phyloP scores from a whole-genome alignment of 805 yeast genomes.

The Blastobotrys terrestris region DNA sequence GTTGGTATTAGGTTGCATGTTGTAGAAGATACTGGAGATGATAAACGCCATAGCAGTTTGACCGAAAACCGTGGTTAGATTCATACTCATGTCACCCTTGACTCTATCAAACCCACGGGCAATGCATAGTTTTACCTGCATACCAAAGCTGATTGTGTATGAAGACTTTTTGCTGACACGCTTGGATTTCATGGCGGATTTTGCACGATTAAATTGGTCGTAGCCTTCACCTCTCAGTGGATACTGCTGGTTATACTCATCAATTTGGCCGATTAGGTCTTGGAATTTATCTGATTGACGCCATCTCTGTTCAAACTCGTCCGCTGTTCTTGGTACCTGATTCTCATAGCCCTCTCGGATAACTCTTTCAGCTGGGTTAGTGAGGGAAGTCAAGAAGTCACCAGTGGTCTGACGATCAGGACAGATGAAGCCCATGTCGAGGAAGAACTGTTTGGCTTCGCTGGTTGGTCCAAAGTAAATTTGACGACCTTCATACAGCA shows the following conservation, averaged over 20 bases:
- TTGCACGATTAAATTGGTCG: constrained; percentile 27
- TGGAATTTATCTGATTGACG: constrained; percentile 38
- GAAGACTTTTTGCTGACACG: constrained; percentile 32
- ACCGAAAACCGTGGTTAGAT: constrained; percentile 39
- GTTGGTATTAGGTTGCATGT: constrained; percentile 40
- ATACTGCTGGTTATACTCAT: constrained; percentile 26
- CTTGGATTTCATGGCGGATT: constrained; percentile 26
- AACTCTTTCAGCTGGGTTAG: constrained; percentile 48
- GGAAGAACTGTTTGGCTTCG: constrained; percentile 43
- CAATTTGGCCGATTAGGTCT: constrained; percentile 39
- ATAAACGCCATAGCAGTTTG: constrained; percentile 48
- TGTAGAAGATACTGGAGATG: constrained; percentile 50
- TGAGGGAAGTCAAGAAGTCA: constrained; percentile 50
- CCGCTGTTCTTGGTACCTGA: constrained; percentile 46
- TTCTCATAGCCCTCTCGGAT: constrained; percentile 39
- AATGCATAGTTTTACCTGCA: constrained; percentile 45
- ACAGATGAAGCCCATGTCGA: constrained; percentile 50
- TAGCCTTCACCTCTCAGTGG: constrained; percentile 23
- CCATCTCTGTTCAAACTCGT: constrained; percentile 50
- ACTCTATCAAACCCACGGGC: constrained; percentile 48
- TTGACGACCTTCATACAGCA: constrained; percentile 52
- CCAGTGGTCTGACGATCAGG: constrained; percentile 56
- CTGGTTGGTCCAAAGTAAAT: constrained; percentile 45
- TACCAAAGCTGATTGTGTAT: constrained; percentile 36
- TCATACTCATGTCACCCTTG: constrained; percentile 45